A percentile compares a stretch with the other conserved stretches of the same genome.
Evolutionary conservation across 768 basidiomycete species (phyloP).

Genomic region (Trametes elegans): DNA sequence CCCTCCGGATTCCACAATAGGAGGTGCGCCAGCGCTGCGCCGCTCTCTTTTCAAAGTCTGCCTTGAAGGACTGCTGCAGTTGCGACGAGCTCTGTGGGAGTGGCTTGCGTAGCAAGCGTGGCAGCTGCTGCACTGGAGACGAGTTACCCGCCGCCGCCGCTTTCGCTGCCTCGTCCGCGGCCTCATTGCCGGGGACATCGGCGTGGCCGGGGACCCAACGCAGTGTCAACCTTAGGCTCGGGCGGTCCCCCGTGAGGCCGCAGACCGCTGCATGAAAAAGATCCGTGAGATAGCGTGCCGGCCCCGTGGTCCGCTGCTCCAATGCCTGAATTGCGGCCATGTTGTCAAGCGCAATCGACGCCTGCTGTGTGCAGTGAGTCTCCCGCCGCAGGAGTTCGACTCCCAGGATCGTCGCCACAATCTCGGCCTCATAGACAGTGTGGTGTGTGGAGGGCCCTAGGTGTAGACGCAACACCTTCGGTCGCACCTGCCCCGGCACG

Average conservation of each 20-base stretch:
- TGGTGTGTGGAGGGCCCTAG: constrained; percentile 24
- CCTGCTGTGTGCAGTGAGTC: neutral
- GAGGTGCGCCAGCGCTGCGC: neutral
- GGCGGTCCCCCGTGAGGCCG: neutral
- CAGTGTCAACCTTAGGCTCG: neutral
- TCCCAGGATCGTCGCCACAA: constrained; percentile 27
- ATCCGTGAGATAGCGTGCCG: too few species aligned
- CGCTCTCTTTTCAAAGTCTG: neutral
- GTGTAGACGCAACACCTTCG: too few species aligned
- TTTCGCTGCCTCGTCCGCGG: constrained; percentile 14
- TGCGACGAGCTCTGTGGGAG: constrained; percentile 6
- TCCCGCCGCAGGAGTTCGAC: constrained; percentile 25
- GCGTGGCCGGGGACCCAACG: constrained; percentile 15
- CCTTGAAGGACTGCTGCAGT: neutral
- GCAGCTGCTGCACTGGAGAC: neutral
- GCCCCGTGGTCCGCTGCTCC: too few species aligned
- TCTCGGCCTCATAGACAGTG: constrained; percentile 32
- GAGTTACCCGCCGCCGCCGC: constrained; percentile 1
- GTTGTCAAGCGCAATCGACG: constrained; percentile 13
- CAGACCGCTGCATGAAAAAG: neutral
- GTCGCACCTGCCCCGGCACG: too few species aligned
- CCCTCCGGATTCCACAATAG: neutral
- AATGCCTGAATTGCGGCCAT: neutral
- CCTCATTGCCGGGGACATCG: constrained; percentile 14
- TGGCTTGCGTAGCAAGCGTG: neutral